Evolutionary conservation across 2,329 filamentous ascomycete genomes (phyloP), one percentile per base, ranked within the genome.

Genomic region (Hymenoscyphus infarciens): DNA sequence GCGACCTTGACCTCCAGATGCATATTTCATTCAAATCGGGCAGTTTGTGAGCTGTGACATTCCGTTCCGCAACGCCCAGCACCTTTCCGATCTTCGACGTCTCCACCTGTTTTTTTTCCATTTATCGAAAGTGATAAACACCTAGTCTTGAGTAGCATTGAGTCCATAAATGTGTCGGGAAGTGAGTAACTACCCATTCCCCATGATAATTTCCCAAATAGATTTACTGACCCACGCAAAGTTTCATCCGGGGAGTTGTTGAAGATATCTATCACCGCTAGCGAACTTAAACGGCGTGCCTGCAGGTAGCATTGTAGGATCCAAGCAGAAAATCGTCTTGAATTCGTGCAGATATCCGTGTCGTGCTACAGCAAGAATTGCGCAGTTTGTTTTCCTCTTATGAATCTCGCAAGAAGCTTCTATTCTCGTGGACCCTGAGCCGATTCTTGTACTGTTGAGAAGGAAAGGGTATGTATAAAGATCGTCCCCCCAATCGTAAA

Each of bases 401-500:
- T 49, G n/a, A 49, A 49, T 49, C 19, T 49, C 42, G 42, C 39
- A 42, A 42, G 8, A 19, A 42, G 39, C 3, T 42, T 16, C 10
- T 19, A 8, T 22, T 49, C 42, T 49, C 42, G 42, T 42, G 59
- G 38, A 19, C 61, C 42, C 59, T 63, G 39, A 53, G 55, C 35
- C 60, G 39, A 56, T 53, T 39, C 19, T 27, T 52, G 53, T 25
- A 42, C 31, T 55, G 27, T 10, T 19, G 29, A 22, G 39, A 60
- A 61, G 66, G 39, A 11, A 49, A 49, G n/a, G 42, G 42, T 49
- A 49, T 49, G 61, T 64, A 67, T 67, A 67, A 64, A 67, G 57
- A 53, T 31, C 5, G 16, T 29, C 29, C 52, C 16, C 52, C 13
- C 22, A 55, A 8, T 27, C 7, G 29, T 27, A 8, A 31, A 55